These are phyloP conservation scores for Bruguiera hainesii DNA, from an alignment of 441 rosid genomes.

Conservation along the genomic window DNA sequence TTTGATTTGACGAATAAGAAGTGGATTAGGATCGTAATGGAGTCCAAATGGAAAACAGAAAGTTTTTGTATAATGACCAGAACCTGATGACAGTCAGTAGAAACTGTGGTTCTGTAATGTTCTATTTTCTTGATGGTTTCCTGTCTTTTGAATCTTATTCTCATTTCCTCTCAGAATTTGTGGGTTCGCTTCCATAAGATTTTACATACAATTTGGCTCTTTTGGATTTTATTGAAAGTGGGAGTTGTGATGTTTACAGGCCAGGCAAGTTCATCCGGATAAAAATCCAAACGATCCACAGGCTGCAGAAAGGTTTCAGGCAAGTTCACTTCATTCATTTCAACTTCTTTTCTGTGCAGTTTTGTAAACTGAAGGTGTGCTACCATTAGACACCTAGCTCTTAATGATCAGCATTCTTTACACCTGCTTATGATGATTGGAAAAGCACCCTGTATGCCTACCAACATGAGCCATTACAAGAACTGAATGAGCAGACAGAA, in stretches of 20 bases:
- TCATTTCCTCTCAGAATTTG: no score
- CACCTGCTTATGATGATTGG: no score
- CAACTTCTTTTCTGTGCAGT: background rate
- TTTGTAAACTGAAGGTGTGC: background rate
- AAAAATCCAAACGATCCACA: slow-evolving; percentile 86
- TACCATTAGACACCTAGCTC: no score
- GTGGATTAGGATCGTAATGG: no score
- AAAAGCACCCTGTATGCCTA: no score
- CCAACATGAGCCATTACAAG: background rate
- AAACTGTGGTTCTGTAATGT: no score
- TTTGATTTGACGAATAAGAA: background rate
- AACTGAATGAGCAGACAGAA: background rate
- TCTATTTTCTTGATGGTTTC: no score
- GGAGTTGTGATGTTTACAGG: slow-evolving; percentile 39
- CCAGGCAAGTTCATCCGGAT: slow-evolving; percentile 97
- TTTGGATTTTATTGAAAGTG: background rate
- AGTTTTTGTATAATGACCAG: no score
- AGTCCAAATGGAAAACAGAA: no score
- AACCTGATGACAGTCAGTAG: no score
- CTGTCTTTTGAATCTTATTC: no score
- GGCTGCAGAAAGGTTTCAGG: slow-evolving; percentile 91
- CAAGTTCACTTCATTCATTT: slow-evolving; percentile 13
- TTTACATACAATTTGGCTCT: background rate
- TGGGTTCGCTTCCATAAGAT: background rate
- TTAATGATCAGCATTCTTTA: no score